These are phyloP conservation scores for Apiospora aurea DNA, from an alignment of 2,329 filamentous ascomycete genomes.

Conservation along the genomic window DNA sequence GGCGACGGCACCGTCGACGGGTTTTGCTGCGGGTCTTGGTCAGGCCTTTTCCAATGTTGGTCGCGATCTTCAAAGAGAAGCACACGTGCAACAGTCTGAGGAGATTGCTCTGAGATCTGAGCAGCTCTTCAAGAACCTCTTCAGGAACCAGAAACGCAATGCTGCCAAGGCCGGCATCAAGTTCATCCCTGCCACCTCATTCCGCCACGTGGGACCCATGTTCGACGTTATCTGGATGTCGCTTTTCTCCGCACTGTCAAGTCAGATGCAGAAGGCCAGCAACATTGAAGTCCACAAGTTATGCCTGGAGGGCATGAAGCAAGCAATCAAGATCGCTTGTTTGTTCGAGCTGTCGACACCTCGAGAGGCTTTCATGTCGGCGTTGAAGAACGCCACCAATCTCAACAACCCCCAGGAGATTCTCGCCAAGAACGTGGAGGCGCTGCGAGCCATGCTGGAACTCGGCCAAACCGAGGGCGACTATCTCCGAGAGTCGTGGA, in stretches of 20 bases:
- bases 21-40: constrained; percentile 82
- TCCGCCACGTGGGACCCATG: constrained; percentile 96
- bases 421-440: constrained; percentile 94
- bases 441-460: constrained; percentile 88
- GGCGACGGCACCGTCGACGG: constrained; percentile 64
- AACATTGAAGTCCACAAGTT: constrained; percentile 91
- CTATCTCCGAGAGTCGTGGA: constrained; percentile 87
- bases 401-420: constrained; percentile 96
- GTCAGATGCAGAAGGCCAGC: constrained; percentile 90
- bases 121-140: constrained; percentile 91
- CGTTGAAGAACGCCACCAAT: constrained; percentile 91
- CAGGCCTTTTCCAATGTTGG: constrained; percentile 92
- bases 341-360: constrained; percentile 94
- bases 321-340: constrained; percentile 92
- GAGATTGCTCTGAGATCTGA: constrained; percentile 79
- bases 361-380: constrained; percentile 91
- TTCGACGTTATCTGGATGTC: constrained; percentile 99
- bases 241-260: constrained; percentile 92
- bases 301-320: constrained; percentile 93
- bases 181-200: constrained; percentile 93
- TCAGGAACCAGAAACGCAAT: constrained; percentile 86
- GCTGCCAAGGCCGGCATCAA: constrained; percentile 71
- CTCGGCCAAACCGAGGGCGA: constrained; percentile 94
- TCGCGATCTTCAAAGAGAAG: constrained; percentile 89
- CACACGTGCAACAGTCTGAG: constrained; percentile 93